Evolutionary conservation across 805 yeast genomes (phyloP), one percentile per base, ranked within the genome.

Genomic region (Zygosaccharomyces bailii): DNA sequence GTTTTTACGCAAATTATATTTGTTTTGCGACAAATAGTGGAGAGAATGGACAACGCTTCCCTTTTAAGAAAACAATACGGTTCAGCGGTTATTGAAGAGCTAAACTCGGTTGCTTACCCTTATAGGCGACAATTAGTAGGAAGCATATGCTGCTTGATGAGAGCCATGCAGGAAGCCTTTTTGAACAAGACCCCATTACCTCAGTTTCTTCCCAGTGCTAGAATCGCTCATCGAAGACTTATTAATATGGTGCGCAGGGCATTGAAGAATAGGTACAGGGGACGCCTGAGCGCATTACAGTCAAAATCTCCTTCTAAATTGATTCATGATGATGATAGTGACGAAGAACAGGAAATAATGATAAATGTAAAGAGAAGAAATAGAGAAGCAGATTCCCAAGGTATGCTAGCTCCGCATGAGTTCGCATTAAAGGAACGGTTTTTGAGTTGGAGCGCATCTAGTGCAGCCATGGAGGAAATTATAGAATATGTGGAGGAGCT

Each of bases 381-480:
- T 3, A 31, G 38, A 11, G 32, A 24, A 3, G 25, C 45, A 9
- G 35, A 54, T 5, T 44, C 44, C 20, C 33, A 18, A n/a, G 33
- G 44, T 10, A 16, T 5, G 11, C 34, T 51, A 4, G 48, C 59
- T 1, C 59, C 58, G 4, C 61, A 60, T 30, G 65, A 62, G 13
- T 54, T 54, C 25, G 46, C 67, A 3, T 43, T 69, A 16, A 65
- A 67, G 44, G 71, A 70, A 45, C 65, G 67, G 48, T 66, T 71
- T 44, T 56, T 76, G 50, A 66, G 74, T 43, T 76, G 80, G 80
- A 75, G 73, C 52, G 80, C 80, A 2, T 60, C 76, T 1, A 69
- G 70, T 45, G 69, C 75, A 2, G 76, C 78, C 0, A 55, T 71
- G 2, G 78, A 73, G 47, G 79, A 76, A 48, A 63, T 76, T 27